These are phyloP conservation scores for Arabidopsis hybrid DNA, from an alignment of 441 rosid genomes.

Conservation along the genomic window DNA sequence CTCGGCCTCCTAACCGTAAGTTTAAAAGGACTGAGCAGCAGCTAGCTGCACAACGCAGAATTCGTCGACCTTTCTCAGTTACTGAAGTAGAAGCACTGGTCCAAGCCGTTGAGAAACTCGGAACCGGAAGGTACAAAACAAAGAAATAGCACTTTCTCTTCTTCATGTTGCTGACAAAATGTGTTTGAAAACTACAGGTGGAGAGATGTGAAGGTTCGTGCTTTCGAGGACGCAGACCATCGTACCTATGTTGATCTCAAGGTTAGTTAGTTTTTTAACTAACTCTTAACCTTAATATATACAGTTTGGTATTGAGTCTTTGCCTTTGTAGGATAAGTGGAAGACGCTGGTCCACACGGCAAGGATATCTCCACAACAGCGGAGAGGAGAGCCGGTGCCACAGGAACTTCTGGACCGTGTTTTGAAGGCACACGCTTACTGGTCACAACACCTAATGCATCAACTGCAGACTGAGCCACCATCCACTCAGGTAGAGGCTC, in stretches of 20 bases:
- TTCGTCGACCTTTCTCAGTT: conserved; percentile 99
- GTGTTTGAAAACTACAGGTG: conserved; percentile 59
- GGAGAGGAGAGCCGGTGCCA: conserved; percentile 98
- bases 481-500: conserved; percentile 11
- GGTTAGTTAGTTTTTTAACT: conserved; percentile 48
- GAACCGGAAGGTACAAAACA: conserved; percentile 85
- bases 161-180: too few species aligned
- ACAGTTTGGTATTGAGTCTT: conserved; percentile 4
- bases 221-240: conserved; percentile 91
- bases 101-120: conserved; percentile 96
- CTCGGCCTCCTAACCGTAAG: conserved; percentile 49
- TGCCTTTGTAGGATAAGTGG: conserved; percentile 85
- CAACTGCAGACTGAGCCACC: conserved; percentile 53
- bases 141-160: not conserved
- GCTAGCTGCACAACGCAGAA: conserved; percentile 73
- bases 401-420: conserved; percentile 95
- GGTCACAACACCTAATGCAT: conserved; percentile 84
- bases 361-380: conserved; percentile 93
- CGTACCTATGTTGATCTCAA: conserved; percentile 98
- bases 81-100: conserved; percentile 98
- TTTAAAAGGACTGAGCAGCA: conserved; percentile 67
- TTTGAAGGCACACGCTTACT: conserved; percentile 79
- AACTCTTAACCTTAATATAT: not conserved
- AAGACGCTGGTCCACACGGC: conserved; percentile 99
- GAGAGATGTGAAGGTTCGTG: conserved; percentile 92